Evolutionary conservation across 176 grass and related monocot genomes (phyloP), one percentile per base, ranked within the genome.

Genomic region (Oryza punctata): DNA sequence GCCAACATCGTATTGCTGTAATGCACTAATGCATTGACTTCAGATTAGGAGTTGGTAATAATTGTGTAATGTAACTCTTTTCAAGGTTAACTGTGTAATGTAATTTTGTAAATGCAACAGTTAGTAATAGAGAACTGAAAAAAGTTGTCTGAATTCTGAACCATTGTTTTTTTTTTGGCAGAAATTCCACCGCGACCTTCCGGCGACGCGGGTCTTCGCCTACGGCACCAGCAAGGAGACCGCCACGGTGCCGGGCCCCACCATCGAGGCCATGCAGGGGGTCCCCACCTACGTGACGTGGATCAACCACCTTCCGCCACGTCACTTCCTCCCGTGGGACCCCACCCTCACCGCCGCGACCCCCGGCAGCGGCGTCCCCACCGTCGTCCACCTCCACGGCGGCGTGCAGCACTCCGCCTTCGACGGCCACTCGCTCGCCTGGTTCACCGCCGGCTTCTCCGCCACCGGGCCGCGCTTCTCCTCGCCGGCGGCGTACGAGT

Each of bases 141-240:
- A 5, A 21, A 8, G 14, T 19, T 21, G 5, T 16, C 63, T 29
- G 45, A 75, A 49, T 7, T 18, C 49, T 74, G 10, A 64, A 66
- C 15, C 28, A 33, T 63, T 33, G n/a, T 3, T 43, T 2, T 12
- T 25, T 2, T 11, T 0, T 49, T 0, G 1, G 37, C 87, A 97
- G 92, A 92, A 94, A 91, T 97, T 94, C 82, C 94, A 97, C 61
- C 90, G 95, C 0, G 95, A 94, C 79, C 59, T 97, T 0, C 92
- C 90, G 26, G 60, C 81, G 1, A 90, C 95, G 15, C 60, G 79
- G 0, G 95, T 97, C 15, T 94, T 94, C 63, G 92, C 88, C 1
- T 97, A 86, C 37, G 95, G 95, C 63, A 7, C 67, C 2, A 45
- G 73, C 81, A 81, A 27, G 70, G 82, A 85, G 9, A 1, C 78